phyloP scores from a whole-genome alignment of 2,329 filamentous ascomycete species.

The Pseudogymnoascus sp. region DNA sequence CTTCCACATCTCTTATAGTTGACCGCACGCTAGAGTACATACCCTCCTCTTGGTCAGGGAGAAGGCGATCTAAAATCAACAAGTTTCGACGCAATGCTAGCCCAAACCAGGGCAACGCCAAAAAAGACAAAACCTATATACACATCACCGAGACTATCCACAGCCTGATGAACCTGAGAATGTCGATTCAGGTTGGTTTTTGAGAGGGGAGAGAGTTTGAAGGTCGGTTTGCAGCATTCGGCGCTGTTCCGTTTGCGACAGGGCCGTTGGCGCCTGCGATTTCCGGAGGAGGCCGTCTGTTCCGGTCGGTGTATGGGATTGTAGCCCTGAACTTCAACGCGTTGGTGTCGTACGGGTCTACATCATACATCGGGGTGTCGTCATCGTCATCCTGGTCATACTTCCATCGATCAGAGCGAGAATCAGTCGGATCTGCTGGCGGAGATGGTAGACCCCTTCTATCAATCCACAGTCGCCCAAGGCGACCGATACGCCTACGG shows the following conservation, averaged over 20 bases:
- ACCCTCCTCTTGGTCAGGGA: conserved; percentile 8
- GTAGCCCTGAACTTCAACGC: conserved; percentile 52
- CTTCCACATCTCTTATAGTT: conserved; percentile 5
- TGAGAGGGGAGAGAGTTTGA: conserved; percentile 6
- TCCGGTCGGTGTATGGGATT: conserved; percentile 19
- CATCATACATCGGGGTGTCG: conserved; percentile 63
- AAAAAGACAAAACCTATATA: conserved; percentile 10
- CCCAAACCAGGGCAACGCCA: conserved; percentile 26
- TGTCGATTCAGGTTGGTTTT: conserved; percentile 5
- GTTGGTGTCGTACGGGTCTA: conserved; percentile 61
- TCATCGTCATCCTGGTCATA: conserved; percentile 81
- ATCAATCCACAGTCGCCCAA: conserved; percentile 83
- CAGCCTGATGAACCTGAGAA: conserved; percentile 2
- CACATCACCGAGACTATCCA: not conserved
- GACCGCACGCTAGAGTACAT: conserved; percentile 5
- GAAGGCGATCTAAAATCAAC: conserved; percentile 10
- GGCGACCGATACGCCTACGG: conserved; percentile 74
- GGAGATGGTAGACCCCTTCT: conserved; percentile 59
- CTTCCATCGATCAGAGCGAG: conserved; percentile 64
- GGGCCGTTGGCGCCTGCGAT: conserved; percentile 16
- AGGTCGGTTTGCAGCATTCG: conserved; percentile 12
- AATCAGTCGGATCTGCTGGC: conserved; percentile 38
- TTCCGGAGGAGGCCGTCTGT: conserved; percentile 18
- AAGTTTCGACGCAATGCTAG: conserved; percentile 20
- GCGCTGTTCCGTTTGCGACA: conserved; percentile 12